These are phyloP conservation scores for Aspergillus sp. DNA, from an alignment of 2,329 filamentous ascomycete genomes.

Conservation along the genomic window DNA sequence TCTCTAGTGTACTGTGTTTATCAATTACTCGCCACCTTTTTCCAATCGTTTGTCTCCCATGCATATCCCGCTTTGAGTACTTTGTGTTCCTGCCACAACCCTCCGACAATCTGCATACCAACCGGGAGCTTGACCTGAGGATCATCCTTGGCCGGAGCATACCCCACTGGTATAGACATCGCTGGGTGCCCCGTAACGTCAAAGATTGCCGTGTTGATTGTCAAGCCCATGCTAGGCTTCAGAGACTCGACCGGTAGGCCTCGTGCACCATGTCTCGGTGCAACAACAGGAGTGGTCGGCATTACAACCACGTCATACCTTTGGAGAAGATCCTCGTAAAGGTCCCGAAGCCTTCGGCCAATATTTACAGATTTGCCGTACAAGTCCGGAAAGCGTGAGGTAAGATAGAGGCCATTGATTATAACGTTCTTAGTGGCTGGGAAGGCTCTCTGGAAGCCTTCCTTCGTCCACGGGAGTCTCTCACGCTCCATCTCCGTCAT, in stretches of 20 bases:
- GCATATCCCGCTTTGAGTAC: constrained; percentile 25
- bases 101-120: constrained; percentile 58
- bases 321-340: constrained; percentile 45
- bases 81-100: constrained; percentile 32
- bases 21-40: constrained; percentile 12
- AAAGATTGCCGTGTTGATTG: constrained; percentile 59
- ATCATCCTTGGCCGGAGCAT: constrained; percentile 35
- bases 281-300: constrained; percentile 38
- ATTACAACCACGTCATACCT: constrained; percentile 45
- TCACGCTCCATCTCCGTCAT: constrained; percentile 55
- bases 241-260: constrained; percentile 29
- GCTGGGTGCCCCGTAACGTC: constrained; percentile 61
- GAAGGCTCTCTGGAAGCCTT: constrained; percentile 52
- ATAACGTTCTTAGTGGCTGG: constrained; percentile 49
- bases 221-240: constrained; percentile 52
- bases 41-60: constrained; percentile 32
- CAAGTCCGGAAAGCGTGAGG: constrained; percentile 41
- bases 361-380: constrained; percentile 48
- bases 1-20: background rate
- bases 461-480: constrained; percentile 50
- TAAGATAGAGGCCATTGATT: constrained; percentile 45
- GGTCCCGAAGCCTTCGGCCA: constrained; percentile 40
- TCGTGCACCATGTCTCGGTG: constrained; percentile 26
- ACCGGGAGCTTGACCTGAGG: constrained; percentile 48
- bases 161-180: constrained; percentile 55